Evolutionary conservation across 176 grass and related monocot genomes (phyloP), one percentile per base, ranked within the genome.

Genomic region (Ensete ventricosum): DNA sequence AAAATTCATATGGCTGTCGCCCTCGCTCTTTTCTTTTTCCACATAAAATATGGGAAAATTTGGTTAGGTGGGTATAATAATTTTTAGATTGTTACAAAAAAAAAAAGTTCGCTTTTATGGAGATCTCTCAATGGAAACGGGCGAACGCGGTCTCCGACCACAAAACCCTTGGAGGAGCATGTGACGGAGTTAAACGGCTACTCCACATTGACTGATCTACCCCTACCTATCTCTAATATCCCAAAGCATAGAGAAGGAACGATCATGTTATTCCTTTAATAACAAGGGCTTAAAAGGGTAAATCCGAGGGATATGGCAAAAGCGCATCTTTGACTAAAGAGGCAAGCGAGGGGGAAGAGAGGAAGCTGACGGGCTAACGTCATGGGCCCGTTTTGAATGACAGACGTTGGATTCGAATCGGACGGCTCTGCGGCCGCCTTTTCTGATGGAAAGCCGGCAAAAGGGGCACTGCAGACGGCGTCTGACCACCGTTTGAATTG

Each of bases 401-500:
- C 0, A 52, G 19, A 69, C 85, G 81, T 74, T 12, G 55, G 84
- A 87, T 89, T 11, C 0, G 0, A 50, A 93, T 89, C 85, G n/a
- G 17, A 81, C 9, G 88, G 58, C 13, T 76, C 14, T 27, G 19
- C 52, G 20, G 27, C 48, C 2, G 2, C 67, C 67, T 50, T 70
- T 70, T 21, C 48, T 17, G 48, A 48, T 70, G 13, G 67, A 70
- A 51, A 52, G 67, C 67, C 67, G 67, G 8, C 67, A 0, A 70
- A 43, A 25, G 50, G 4, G 62, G 62, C 21, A 10, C 23, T 24
- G 23, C 62, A 1, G 23, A 52, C 6, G 67, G 19, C 67, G n/a
- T 43, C 0, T 21, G 67, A 23, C 67, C 67, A 49, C 6, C 17
- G 43, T 50, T 25, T 19, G 67, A 50, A 20, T 11, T 50, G 67